Evolutionary conservation across 1,139 yeast genomes (phyloP), one percentile per base, ranked within the genome.

Genomic region (Meyerozyma elateridarum): DNA sequence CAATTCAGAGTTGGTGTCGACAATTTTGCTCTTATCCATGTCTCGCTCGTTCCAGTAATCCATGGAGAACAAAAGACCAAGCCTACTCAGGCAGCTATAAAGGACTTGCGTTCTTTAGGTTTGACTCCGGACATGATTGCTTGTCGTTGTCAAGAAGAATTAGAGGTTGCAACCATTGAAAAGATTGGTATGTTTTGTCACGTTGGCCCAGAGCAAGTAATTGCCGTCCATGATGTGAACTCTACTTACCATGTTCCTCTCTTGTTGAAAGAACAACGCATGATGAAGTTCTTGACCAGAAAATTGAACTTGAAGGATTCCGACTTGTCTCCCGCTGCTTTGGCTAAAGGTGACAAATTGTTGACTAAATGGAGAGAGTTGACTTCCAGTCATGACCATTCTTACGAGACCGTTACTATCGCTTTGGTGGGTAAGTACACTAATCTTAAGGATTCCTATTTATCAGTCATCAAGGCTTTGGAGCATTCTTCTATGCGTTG

Each of bases 131-230:
- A 93, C 60, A 83, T 91, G 77, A 87, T 91, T 64, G 98, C 97
- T 37, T 91, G 97, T 69, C 80, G 99, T 70, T 91, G 98, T 69
- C 75, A 87, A 39, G 85, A 84, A 48, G 76, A 76, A 52, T 74
- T 91, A 51, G 95, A 85, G 51, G 66, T 65, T 36, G 77, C 89
- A 44, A 88, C 96, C 22, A 85, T 83, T 54, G 93, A 85, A 43
- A 91, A 91, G 65, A 91, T 91, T 54, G 93, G 96, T 39, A 91
- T 93, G 98, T 91, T 91, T 66, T 91, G 98, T 63, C 98, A 93
- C 55, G 98, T 91, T 47, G 97, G 96, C 15, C 88, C 95, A 15
- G 88, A 89, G 37, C 98, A 93, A 64, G 98, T 91, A 33, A 75
- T 93, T 49, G 96, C 95, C 32, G 96, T 91, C 37, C 95, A 89